phyloP scores from a whole-genome alignment of 257 asterid genomes.

The Gentiana straminea region DNA sequence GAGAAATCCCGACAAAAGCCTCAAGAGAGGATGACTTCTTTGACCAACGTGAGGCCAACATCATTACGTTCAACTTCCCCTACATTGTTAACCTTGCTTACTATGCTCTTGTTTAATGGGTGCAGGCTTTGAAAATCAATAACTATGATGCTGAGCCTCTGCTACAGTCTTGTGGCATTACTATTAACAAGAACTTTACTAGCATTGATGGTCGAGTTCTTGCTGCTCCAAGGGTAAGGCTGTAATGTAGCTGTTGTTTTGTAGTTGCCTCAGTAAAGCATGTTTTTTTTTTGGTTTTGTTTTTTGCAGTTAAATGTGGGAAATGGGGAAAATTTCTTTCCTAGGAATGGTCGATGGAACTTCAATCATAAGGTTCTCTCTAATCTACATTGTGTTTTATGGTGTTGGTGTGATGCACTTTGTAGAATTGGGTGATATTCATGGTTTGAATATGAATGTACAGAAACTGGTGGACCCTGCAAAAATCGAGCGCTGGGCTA shows the following conservation, averaged over 20 bases:
- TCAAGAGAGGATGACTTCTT: too few species aligned
- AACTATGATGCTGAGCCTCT: slow-evolving; percentile 2
- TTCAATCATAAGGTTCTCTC: slow-evolving; percentile 62
- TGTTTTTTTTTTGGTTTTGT: too few species aligned
- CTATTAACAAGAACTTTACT: slow-evolving; percentile 50
- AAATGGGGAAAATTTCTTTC: slow-evolving; percentile 53
- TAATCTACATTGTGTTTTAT: too few species aligned
- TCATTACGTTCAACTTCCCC: too few species aligned
- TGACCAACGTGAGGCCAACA: too few species aligned
- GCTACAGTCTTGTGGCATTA: slow-evolving; percentile 66
- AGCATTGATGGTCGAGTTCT: slow-evolving; percentile 88
- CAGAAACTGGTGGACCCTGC: slow-evolving; percentile 59
- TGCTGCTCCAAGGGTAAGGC: slow-evolving; percentile 64
- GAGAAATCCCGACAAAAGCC: too few species aligned
- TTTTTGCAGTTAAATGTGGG: slow-evolving; percentile 67
- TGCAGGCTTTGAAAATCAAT: too few species aligned
- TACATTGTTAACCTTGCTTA: too few species aligned
- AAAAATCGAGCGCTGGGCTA: slow-evolving; percentile 75
- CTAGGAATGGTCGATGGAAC: slow-evolving; percentile 88
- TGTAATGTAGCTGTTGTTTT: neutral
- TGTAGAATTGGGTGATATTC: neutral
- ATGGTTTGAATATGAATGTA: neutral
- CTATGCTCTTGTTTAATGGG: too few species aligned
- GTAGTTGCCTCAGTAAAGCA: neutral
- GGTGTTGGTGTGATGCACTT: neutral